Conservation (phyloP, 2,329 filamentous ascomycete genomes). For the Penicillium olsonii region DNA sequence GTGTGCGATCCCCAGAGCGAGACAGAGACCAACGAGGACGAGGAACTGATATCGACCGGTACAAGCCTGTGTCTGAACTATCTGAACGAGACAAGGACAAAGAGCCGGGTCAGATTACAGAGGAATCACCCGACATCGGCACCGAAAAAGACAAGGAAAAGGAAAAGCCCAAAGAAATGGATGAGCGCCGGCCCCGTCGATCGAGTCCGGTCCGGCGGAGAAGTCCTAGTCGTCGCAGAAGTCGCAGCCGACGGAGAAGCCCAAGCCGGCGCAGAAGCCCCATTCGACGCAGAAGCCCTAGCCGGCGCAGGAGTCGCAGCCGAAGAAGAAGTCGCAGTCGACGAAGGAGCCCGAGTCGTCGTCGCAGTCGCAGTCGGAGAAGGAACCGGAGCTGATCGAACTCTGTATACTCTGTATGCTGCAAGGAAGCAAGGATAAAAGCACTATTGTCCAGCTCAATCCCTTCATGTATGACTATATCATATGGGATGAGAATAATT, state of each 20-base stretch:
- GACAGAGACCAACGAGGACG: slow-evolving; percentile 35
- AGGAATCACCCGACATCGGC: slow-evolving; percentile 6
- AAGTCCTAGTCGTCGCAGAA: slow-evolving; percentile 13
- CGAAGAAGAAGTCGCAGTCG: slow-evolving; percentile 28
- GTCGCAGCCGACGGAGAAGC: slow-evolving; percentile 23
- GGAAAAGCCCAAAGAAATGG: slow-evolving; percentile 22
- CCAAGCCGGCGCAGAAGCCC: slow-evolving; percentile 5
- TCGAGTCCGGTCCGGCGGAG: slow-evolving; percentile 20
- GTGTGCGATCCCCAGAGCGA: slow-evolving; percentile 38
- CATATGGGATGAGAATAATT: too few species aligned
- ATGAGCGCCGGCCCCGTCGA: slow-evolving; percentile 22
- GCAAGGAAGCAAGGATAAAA: neutral
- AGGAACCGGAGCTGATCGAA: slow-evolving; percentile 29
- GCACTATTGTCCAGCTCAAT: neutral
- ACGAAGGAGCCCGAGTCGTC: slow-evolving; percentile 21
- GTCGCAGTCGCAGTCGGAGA: slow-evolving; percentile 21
- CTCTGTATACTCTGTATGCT: neutral
- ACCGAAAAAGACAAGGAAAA: slow-evolving; percentile 18
- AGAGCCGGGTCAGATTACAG: slow-evolving; percentile 20
- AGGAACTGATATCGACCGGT: slow-evolving; percentile 46
- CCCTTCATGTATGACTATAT: neutral
- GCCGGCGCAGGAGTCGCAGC: slow-evolving; percentile 19
- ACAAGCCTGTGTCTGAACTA: slow-evolving; percentile 43
- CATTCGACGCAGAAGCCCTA: slow-evolving; percentile 20
- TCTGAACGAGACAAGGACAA: slow-evolving; percentile 31